Base-by-base conservation (phyloP, 1,284 basidiomycete genomes). In the Phylloboletellus chloephorus region DNA sequence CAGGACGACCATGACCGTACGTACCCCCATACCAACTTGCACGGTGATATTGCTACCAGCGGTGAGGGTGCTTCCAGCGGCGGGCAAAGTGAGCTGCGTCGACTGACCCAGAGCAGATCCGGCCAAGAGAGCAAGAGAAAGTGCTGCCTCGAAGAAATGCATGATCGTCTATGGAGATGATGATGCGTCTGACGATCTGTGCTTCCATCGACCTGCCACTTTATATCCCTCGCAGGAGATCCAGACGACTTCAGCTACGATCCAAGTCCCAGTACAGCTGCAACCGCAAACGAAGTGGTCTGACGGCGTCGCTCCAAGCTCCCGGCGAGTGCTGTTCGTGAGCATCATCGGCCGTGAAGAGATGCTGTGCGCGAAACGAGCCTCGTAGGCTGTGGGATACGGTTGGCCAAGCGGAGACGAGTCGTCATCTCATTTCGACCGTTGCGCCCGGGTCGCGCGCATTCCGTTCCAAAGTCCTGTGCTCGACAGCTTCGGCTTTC, bases 11-110 rank as follows among this genome's bases (percentile, higher is more conserved):
- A 29, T 8, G 6, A 2, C n/a, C 3, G 2, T 26, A 39, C 53
- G 36, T 32, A 60, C 57, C 17, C 33, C 44, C 53, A 57, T 52
- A 9, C 15, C 19, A 3, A 57, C 44, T 46, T 60, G 53, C 7
- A 57, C 57, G 2, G 39, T 48, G 13, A 44, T 7, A 3, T 45
- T 3, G 17, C 15, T 12, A 2, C 57, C 57, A 0, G 23, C 28
- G 1, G 32, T 41, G 19, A 57, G 43, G 13, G n/a, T 36, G 12
- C 19, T 45, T 12, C 34, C 45, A 16, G 53, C 3, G 0, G 37
- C 2, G 25, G 55, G 55, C 1, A 16, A 33, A 3, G 23, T 26
- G n/a, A 58, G 22, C 13, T 22, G 12, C 12, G 55, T 48, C 1
- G 32, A 40, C 45, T 60, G 58, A 9, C 53, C 56, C 10, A 52